These are phyloP conservation scores for Cochlearia excelsa DNA, from an alignment of 345 rosid genomes.

Conservation along the genomic window DNA sequence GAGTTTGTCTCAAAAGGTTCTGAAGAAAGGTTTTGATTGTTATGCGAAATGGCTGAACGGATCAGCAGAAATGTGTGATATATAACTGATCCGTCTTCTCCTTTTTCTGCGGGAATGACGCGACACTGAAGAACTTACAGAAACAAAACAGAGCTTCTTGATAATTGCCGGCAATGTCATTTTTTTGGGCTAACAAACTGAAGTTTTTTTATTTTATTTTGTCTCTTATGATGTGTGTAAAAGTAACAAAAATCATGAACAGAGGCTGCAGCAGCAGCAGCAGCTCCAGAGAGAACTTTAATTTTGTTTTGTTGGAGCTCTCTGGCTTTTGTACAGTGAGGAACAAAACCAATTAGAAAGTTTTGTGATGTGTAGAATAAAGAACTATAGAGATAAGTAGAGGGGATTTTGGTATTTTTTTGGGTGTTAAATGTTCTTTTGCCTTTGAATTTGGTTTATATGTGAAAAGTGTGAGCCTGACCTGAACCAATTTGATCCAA, in stretches of 20 bases:
- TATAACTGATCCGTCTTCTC: constrained; percentile 33
- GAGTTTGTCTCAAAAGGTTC: constrained; percentile 18
- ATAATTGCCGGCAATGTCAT: constrained; percentile 20
- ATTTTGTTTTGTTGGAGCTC: constrained; percentile 17
- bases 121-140: constrained; percentile 30
- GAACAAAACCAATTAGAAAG: constrained; percentile 20
- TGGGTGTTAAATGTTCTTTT: constrained; percentile 20
- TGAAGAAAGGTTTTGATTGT: constrained; percentile 24
- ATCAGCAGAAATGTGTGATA: constrained; percentile 17
- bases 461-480: constrained; percentile 23
- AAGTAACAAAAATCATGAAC: constrained; percentile 25
- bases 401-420: constrained; percentile 7
- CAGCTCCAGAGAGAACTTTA: constrained; percentile 23
- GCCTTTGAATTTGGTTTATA: constrained; percentile 2
- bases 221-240: constrained; percentile 25
- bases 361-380: constrained; percentile 30
- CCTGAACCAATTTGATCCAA: background rate
- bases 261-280: background rate
- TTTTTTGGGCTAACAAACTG: constrained; percentile 26
- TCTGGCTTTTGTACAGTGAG: constrained; percentile 29
- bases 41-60: constrained; percentile 9
- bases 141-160: constrained; percentile 16
- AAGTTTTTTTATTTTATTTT: constrained; percentile 7
- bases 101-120: constrained; percentile 36
- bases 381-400: constrained; percentile 15